phyloP scores from a whole-genome alignment of 2,329 filamentous ascomycete species.

The Aspergillus puulaauensis region DNA sequence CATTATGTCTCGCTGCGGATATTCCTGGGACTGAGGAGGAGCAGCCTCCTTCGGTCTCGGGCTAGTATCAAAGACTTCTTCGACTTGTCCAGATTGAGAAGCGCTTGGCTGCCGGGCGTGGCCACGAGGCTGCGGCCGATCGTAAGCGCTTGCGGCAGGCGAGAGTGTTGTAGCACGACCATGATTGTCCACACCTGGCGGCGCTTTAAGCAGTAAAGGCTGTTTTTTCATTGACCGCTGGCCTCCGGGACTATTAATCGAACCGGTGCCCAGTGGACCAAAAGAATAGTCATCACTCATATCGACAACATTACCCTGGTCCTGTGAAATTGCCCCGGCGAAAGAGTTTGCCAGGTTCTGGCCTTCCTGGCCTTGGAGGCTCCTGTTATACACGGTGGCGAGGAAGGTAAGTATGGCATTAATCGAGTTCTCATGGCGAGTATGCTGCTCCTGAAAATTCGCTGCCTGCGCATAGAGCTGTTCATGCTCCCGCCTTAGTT shows the following conservation, averaged over 20 bases:
- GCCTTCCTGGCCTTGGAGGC: constrained; percentile 77
- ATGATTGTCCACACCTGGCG: constrained; percentile 29
- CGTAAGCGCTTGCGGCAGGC: constrained; percentile 34
- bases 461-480: constrained; percentile 84
- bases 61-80: constrained; percentile 46
- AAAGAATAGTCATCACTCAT: constrained; percentile 53
- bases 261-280: constrained; percentile 33
- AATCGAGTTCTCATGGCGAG: constrained; percentile 97
- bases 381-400: constrained; percentile 93
- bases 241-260: constrained; percentile 34
- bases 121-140: constrained; percentile 26
- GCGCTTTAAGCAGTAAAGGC: constrained; percentile 48
- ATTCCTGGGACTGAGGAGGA: constrained; percentile 22
- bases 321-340: constrained; percentile 67
- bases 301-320: constrained; percentile 63
- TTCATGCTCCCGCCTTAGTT: constrained; percentile 80
- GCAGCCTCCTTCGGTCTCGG: constrained; percentile 25
- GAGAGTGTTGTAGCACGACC: constrained; percentile 38
- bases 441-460: constrained; percentile 86
- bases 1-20: constrained; percentile 48
- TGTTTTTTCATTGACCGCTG: constrained; percentile 47
- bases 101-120: constrained; percentile 32
- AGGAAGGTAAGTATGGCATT: constrained; percentile 98
- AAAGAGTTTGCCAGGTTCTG: constrained; percentile 85
- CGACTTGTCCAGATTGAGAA: constrained; percentile 38